Evolutionary conservation across 352 stramenopile genomes (phyloP).

Genomic region (Blastocystis sp.): DNA sequence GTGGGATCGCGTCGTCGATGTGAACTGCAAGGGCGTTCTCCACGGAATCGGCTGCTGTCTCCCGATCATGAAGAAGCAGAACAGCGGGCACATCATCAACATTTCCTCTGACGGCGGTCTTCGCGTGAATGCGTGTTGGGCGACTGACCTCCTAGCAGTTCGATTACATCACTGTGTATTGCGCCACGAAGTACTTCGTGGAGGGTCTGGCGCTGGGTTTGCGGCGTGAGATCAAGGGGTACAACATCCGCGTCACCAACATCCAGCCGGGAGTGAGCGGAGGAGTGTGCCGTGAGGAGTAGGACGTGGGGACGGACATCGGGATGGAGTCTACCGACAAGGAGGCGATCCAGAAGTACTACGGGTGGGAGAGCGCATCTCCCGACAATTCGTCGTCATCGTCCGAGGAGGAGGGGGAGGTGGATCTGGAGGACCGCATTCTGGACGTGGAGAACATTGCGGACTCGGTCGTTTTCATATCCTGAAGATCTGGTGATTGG

Average conservation of each 20-base stretch:
- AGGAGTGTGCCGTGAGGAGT: background rate
- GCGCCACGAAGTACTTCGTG: slow-evolving; percentile 74
- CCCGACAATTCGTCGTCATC: background rate
- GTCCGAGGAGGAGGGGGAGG: background rate
- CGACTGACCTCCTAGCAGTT: slow-evolving; percentile 56
- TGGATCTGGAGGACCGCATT: background rate
- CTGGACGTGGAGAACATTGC: slow-evolving; percentile 61
- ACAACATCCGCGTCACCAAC: slow-evolving; percentile 73
- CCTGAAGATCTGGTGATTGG: background rate
- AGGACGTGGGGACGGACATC: slow-evolving; percentile 70
- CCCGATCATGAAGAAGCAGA: slow-evolving; percentile 69
- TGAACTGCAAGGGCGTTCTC: slow-evolving; percentile 73
- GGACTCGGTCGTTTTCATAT: slow-evolving; percentile 64
- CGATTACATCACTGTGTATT: slow-evolving; percentile 68
- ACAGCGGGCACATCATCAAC: slow-evolving; percentile 71
- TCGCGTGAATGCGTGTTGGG: background rate
- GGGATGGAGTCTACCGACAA: slow-evolving; percentile 68
- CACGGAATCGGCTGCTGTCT: slow-evolving; percentile 71
- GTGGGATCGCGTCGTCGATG: slow-evolving; percentile 59
- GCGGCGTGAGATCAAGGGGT: slow-evolving; percentile 45
- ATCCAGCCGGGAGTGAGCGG: slow-evolving; percentile 64
- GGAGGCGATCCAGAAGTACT: slow-evolving; percentile 46
- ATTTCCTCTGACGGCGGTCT: slow-evolving; percentile 66
- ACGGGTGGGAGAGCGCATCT: slow-evolving; percentile 3
- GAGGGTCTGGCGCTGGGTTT: slow-evolving; percentile 65